Evolutionary conservation across 2,329 filamentous ascomycete genomes (phyloP), one percentile per base, ranked within the genome.

Genomic region (Magnaporthiopsis rhizophila): DNA sequence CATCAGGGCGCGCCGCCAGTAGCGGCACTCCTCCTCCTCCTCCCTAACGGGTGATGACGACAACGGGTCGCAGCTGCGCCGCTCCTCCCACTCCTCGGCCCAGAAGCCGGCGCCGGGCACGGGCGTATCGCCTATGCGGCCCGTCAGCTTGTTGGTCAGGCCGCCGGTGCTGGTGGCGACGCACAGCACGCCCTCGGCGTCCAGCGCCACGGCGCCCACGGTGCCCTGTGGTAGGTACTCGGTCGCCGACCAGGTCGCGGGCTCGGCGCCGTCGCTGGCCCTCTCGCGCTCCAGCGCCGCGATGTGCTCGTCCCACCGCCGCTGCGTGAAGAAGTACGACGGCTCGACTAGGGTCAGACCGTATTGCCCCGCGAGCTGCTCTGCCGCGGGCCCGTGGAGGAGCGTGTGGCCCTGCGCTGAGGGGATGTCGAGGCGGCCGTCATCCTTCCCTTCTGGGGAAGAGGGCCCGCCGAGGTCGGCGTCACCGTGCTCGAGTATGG

Each of bases 71-170:
- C 74, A 74, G 2, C 30, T 3, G 30, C 30, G 30, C 30, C 79
- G 75, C 64, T 88, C 83, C 9, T 76, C 75, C 91, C 91, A 96
- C 69, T 92, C 85, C 73, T 96, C 92, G 0, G 92, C 91, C 91
- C 92, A 97, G 74, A 92, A 97, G 0, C 92, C 92, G 0, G 92
- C 89, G 0, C 26, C 92, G 0, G 92, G 78, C 0, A 89, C 89
- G 0, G 92, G 92, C 13, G 92, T 97, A 72, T 97, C 92, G 0
- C 92, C 92, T 67, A 96, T 88, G 26, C 92, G 81, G 0, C 92
- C 92, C 0, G 90, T 90, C 64, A 94, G 77, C 78, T 97, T 97
- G 74, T 97, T 97, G 28, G 92, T 97, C 74, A 96, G 74, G 0
- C 92, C 92, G 6, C 92, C 92, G 0, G 85, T 88, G 70, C 83